These are phyloP conservation scores for Elsinoe arachidis DNA, from an alignment of 2,329 filamentous ascomycete genomes.

Conservation along the genomic window DNA sequence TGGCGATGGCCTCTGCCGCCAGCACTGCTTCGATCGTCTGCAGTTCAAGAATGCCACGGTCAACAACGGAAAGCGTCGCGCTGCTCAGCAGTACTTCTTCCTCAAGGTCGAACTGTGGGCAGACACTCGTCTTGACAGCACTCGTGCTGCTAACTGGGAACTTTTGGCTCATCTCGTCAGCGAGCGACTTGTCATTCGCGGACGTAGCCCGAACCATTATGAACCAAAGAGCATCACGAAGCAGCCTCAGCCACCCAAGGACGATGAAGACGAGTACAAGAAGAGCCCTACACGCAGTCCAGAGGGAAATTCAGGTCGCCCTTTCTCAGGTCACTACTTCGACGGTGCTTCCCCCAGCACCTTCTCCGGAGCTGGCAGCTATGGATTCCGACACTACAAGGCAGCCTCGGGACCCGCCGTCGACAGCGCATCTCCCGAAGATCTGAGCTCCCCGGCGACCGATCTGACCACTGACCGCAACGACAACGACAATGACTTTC, in stretches of 20 bases:
- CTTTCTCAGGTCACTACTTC: not conserved
- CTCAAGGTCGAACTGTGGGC: constrained; percentile 78
- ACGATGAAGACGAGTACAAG: not conserved
- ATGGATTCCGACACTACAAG: not conserved
- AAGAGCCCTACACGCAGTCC: not conserved
- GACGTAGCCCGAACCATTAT: constrained; percentile 65
- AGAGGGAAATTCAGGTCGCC: not conserved
- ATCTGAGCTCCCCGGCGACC: not conserved
- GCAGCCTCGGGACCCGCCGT: not conserved
- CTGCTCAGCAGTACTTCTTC: constrained; percentile 87
- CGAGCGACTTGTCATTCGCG: constrained; percentile 77
- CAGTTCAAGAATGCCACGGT: constrained; percentile 92
- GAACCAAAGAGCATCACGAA: constrained; percentile 32
- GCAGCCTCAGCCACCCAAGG: not conserved
- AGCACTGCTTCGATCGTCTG: constrained; percentile 74
- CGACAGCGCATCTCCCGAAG: not conserved
- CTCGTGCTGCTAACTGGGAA: constrained; percentile 49
- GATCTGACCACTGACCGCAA: not conserved
- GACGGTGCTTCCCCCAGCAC: not conserved
- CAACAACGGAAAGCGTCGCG: constrained; percentile 85
- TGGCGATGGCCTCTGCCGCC: constrained; percentile 23
- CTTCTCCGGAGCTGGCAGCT: not conserved
- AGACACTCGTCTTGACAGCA: constrained; percentile 47
- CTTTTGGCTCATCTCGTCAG: constrained; percentile 66
- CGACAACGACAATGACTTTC: not conserved